phyloP scores from a whole-genome alignment of 208 protist genomes.

The Novymonas esmeraldas region DNA sequence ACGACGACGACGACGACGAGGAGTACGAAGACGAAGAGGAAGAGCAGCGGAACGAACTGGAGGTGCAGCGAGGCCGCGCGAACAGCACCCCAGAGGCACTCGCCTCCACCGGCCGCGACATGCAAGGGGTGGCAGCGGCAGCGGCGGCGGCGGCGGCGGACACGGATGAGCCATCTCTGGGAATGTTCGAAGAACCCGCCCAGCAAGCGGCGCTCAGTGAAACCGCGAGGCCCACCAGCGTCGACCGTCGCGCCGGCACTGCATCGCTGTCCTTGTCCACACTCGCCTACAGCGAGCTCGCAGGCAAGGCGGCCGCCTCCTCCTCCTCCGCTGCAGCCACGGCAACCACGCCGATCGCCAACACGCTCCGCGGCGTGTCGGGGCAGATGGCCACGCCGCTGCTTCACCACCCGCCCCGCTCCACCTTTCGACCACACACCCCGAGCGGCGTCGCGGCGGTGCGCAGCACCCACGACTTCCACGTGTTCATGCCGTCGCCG shows the following conservation, averaged over 20 bases:
- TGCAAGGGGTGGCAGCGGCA: neutral
- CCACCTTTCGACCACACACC: neutral
- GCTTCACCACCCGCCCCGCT: neutral
- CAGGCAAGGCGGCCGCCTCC: too few species aligned
- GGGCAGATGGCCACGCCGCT: slow-evolving; percentile 1
- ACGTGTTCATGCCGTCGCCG: slow-evolving; percentile 25
- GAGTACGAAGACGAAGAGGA: slow-evolving; percentile 3
- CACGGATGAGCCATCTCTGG: neutral
- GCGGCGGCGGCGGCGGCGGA: neutral
- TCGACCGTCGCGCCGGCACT: neutral
- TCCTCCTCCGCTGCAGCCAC: too few species aligned
- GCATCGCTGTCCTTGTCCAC: neutral
- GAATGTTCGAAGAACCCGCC: neutral
- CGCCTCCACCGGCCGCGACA: neutral
- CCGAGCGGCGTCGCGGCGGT: neutral
- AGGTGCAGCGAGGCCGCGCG: neutral
- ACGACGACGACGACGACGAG: neutral
- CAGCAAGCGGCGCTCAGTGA: slow-evolving; percentile 3
- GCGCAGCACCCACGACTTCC: slow-evolving; percentile 1
- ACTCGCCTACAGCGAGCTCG: neutral
- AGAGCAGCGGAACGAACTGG: slow-evolving; percentile 5
- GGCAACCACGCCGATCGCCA: neutral
- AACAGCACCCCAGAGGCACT: slow-evolving; percentile 5
- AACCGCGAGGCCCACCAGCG: slow-evolving; percentile 14
- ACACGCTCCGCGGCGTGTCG: neutral